phyloP scores from a whole-genome alignment of 2,329 filamentous ascomycete genomes.

The Cladosporium colombiae region DNA sequence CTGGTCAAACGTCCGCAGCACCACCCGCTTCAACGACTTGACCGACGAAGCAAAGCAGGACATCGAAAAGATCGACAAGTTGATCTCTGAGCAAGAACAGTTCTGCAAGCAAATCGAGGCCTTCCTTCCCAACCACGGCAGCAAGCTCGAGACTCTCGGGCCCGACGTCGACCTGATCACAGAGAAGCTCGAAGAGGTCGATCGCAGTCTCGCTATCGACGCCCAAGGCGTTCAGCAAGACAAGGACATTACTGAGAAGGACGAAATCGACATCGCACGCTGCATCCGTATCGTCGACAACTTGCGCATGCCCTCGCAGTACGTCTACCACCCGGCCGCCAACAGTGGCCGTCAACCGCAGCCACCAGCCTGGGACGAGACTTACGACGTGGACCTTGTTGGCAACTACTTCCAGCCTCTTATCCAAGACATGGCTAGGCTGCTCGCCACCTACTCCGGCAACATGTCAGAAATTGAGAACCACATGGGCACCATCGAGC shows the following conservation, averaged over 20 bases:
- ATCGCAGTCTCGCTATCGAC: constrained; percentile 64
- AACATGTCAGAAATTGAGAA: constrained; percentile 51
- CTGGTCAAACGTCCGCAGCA: constrained; percentile 74
- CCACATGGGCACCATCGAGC: constrained; percentile 52
- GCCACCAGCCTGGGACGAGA: constrained; percentile 22
- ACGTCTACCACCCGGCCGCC: constrained; percentile 50
- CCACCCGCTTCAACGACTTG: constrained; percentile 89
- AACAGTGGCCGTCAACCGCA: constrained; percentile 26
- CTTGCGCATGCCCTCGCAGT: constrained; percentile 67
- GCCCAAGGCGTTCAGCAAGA: constrained; percentile 60
- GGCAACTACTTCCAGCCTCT: constrained; percentile 48
- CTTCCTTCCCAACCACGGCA: constrained; percentile 63
- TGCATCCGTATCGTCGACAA: constrained; percentile 75
- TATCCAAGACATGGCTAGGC: constrained; percentile 41
- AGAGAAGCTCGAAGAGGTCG: constrained; percentile 62
- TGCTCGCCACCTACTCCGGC: constrained; percentile 43
- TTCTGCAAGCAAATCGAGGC: constrained; percentile 74
- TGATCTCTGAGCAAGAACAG: constrained; percentile 75
- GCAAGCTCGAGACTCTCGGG: constrained; percentile 64
- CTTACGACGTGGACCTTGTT: constrained; percentile 49
- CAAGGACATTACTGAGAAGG: constrained; percentile 61
- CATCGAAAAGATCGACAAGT: constrained; percentile 75
- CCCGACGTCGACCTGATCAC: constrained; percentile 66
- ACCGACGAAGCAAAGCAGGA: constrained; percentile 76
- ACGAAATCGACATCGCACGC: constrained; percentile 69